Conservation (phyloP, 108 stramenopile species). For the Pseudonitzschia multiseries region DNA sequence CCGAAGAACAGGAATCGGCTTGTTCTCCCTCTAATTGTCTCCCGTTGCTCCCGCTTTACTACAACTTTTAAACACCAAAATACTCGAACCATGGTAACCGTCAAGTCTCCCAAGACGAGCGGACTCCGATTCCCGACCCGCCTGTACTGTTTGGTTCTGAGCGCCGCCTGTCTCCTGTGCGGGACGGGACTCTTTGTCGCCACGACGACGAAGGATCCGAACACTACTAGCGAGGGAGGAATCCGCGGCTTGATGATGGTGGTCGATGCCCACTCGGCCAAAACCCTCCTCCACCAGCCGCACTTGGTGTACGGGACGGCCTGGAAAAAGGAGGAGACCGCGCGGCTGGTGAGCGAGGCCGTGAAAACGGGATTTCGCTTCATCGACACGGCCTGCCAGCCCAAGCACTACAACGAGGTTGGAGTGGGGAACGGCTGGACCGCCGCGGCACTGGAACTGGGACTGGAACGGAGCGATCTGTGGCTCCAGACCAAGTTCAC, state of each 20-base stretch:
- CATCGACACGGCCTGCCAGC: slow-evolving; percentile 94
- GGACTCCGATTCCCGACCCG: background rate
- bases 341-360: slow-evolving; percentile 67
- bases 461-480: slow-evolving; percentile 54
- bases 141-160: background rate
- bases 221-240: background rate
- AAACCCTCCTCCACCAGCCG: slow-evolving; percentile 27
- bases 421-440: slow-evolving; percentile 77
- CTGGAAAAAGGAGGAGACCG: slow-evolving; percentile 89
- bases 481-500: slow-evolving; percentile 93
- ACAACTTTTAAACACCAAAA: too few species aligned
- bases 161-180: background rate
- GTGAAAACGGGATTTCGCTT: slow-evolving; percentile 83
- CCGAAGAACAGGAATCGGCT: too few species aligned
- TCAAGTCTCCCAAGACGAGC: background rate
- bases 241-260: background rate
- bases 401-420: slow-evolving; percentile 86
- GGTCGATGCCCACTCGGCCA: slow-evolving; percentile 33
- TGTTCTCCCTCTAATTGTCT: too few species aligned
- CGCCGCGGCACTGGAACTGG: slow-evolving; percentile 44
- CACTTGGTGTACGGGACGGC: slow-evolving; percentile 84
- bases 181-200: background rate
- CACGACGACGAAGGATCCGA: background rate
- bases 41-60: too few species aligned
- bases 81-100: slow-evolving; percentile 1